Evolutionary conservation across 164 flowering plant genomes (phyloP), one percentile per base, ranked within the genome.

Genomic region (Santalum album): DNA sequence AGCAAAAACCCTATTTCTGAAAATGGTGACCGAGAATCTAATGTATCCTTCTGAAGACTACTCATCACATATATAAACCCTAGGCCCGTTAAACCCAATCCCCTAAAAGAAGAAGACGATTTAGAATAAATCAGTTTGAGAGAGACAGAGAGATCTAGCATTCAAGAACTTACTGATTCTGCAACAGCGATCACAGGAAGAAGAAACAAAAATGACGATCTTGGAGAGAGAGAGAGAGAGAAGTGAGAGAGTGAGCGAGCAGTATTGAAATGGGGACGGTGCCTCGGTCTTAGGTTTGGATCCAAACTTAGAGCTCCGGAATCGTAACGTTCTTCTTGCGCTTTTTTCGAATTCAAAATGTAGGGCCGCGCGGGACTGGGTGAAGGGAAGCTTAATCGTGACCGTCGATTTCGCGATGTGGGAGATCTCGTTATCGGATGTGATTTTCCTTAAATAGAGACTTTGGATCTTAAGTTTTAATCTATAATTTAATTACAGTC

Each of bases 321-420:
- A 76, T 63, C 55, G 36, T 73, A 73, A 71, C 83, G 82, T 69
- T 78, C n/a, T n/a, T n/a, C n/a, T n/a, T n/a, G n/a, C n/a, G 14
- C 22, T 20, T 12, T 35, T 53, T 78, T 73, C 59, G 72, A 81
- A 81, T 78, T 76, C 78, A 64, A 76, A 73, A 52, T 4, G 73
- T 65, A 16, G 70, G 70, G 61, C 39, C 53, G 18, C 44, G 47
- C 19, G 59, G 7, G 58, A 23, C 42, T 20, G 43, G 55, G 44
- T 18, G 2, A 7, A 46, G 43, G 7, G 38, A 6, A 11, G 29
- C 6, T 23, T 22, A 56, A 67, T 61, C 62, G 19, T 7, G 22
- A 27, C 70, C 78, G 66, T 65, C 15, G 21, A 45, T 45, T 14
- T 5, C 1, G 25, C 9, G 21, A 21, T 12, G 49, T 22, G 45